Percentiles rank a stretch among this genome's conserved stretches.
Evolutionary conservation across 192 early-diverging fungal species (phyloP).

Genomic region (Coemansia sp.): DNA sequence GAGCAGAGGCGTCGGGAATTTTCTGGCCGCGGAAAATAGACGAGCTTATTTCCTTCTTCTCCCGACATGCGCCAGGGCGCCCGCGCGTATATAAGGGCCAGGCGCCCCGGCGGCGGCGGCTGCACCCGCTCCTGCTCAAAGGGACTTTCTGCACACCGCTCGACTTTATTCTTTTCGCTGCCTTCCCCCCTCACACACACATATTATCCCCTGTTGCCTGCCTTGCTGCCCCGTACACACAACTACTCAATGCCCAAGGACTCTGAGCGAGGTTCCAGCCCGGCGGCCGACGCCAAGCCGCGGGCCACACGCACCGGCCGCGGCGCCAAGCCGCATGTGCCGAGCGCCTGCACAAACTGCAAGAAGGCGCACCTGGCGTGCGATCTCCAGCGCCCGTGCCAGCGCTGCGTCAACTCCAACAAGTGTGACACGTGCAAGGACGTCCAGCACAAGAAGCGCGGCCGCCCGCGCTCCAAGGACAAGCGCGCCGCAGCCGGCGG

Average conservation of each 20-base stretch:
- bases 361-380: slow-evolving; percentile 85
- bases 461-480: slow-evolving; percentile 73
- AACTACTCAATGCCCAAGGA: not conserved
- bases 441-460: slow-evolving; percentile 84
- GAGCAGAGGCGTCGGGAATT: too few species aligned
- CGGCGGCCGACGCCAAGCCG: too few species aligned
- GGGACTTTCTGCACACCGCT: too few species aligned
- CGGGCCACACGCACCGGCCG: slow-evolving; percentile 17
- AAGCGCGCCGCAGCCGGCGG: slow-evolving; percentile 28
- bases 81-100: too few species aligned
- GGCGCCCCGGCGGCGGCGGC: too few species aligned
- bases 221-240: not conserved
- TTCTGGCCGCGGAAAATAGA: too few species aligned
- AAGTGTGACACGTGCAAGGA: slow-evolving; percentile 80
- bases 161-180: too few species aligned
- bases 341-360: slow-evolving; percentile 87
- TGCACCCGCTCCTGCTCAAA: too few species aligned
- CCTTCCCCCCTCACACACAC: too few species aligned
- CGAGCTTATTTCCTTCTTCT: too few species aligned
- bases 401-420: slow-evolving; percentile 67
- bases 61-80: too few species aligned
- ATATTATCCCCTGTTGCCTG: too few species aligned
- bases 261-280: not conserved
- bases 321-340: slow-evolving; percentile 68
- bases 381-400: slow-evolving; percentile 83